phyloP scores from a whole-genome alignment of 2,329 filamentous ascomycete genomes.

The Verticillium tricorpus region DNA sequence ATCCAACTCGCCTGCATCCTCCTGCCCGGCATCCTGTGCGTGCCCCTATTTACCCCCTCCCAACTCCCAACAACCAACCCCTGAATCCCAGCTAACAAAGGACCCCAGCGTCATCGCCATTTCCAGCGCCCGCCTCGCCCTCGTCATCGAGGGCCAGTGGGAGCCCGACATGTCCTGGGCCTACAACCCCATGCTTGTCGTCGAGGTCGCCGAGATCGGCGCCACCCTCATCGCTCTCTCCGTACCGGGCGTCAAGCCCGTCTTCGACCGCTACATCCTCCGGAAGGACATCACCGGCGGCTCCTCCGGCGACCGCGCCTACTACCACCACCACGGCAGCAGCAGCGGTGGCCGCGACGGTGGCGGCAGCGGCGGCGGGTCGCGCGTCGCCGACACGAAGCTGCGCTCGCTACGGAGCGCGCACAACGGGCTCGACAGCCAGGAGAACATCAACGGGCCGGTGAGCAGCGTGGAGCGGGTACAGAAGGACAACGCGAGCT shows the following conservation, averaged over 20 bases:
- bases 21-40: slow-evolving; percentile 44
- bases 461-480: neutral
- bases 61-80: too few species aligned
- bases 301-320: neutral
- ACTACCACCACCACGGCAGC: neutral
- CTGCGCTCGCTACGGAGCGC: neutral
- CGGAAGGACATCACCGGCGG: neutral
- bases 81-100: neutral
- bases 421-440: neutral
- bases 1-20: slow-evolving; percentile 42
- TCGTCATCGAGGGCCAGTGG: slow-evolving; percentile 44
- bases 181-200: slow-evolving; percentile 44
- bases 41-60: neutral
- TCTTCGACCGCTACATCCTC: slow-evolving; percentile 1
- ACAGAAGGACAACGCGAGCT: neutral
- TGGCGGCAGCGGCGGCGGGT: neutral
- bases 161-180: slow-evolving; percentile 43
- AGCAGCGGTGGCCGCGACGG: neutral
- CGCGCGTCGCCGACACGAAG: neutral
- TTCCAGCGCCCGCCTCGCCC: slow-evolving; percentile 39
- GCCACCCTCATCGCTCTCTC: slow-evolving; percentile 46
- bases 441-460: neutral
- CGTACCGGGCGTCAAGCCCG: slow-evolving; percentile 43
- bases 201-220: slow-evolving; percentile 47
- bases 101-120: slow-evolving; percentile 41